Evolutionary conservation across 2,329 filamentous ascomycete species (phyloP), one percentile per base, ranked within the genome.

Genomic region (Corynespora cassiicola): DNA sequence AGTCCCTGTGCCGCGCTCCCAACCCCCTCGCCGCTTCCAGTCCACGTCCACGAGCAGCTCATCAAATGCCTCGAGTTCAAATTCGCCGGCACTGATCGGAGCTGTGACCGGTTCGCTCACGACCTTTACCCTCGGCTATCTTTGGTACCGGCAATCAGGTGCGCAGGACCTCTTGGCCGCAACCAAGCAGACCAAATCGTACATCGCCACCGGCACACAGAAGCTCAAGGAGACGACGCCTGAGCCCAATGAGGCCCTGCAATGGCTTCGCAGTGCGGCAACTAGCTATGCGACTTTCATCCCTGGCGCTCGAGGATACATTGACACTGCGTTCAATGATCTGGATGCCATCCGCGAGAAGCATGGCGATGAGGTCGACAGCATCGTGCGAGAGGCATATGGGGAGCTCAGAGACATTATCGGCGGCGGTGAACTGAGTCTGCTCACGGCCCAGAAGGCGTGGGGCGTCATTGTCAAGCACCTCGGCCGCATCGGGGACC

Each of bases 251-350:
- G 77, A 87, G 64, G 85, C 86, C 1, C 72, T 88, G 24, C 68
- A 78, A 44, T 84, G 79, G 71, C 77, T 90, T 44, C 82, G 82
- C 56, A 72, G 82, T 40, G 82, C 84, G 9, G 81, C 82, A 18
- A 82, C 81, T 59, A 82, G 82, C 16, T 90, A 90, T 58, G 84
- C 85, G 2, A 74, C 73, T 3, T 88, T 85, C 75, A 79, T 91
- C 19, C 87, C 87, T 0, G 87, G 87, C 9, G 86, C 83, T 2
- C 78, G 79, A 19, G 69, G 75, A 30, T 88, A 87, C 54, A 80
- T 90, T 31, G 85, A 90, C 58, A 68, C 75, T 1, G 81, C 80
- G 0, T 91, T 90, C 67, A 74, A 85, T 16, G 86, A 90, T 52
- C 73, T 88, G 27, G 86, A 90, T 31, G 80, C 77, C 20, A 75